A percentile compares a stretch with the other conserved stretches of the same genome.
These are phyloP conservation scores for Entophlyctis luteolus DNA, from an alignment of 192 early-diverging fungal genomes.

Conservation along the genomic window DNA sequence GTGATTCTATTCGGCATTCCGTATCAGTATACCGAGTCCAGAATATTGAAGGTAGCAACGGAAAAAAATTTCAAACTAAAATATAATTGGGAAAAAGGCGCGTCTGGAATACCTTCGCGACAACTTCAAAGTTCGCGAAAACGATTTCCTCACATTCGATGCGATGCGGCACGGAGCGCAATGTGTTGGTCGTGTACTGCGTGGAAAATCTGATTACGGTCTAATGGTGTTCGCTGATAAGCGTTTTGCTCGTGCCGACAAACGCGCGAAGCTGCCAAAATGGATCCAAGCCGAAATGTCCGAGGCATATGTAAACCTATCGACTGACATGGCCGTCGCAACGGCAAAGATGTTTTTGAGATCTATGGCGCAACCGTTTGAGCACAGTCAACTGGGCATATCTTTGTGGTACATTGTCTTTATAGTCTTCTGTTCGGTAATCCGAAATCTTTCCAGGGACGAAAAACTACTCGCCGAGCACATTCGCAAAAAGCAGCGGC, in stretches of 20 bases:
- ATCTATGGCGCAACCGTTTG: slow-evolving; percentile 94
- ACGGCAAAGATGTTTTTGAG: slow-evolving; percentile 90
- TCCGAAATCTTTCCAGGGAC: no score
- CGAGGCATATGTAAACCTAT: slow-evolving; percentile 84
- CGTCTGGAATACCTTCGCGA: slow-evolving; percentile 93
- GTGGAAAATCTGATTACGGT: slow-evolving; percentile 98
- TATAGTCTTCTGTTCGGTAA: no score
- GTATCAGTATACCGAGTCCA: slow-evolving; percentile 64
- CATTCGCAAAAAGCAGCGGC: no score
- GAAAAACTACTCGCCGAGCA: no score
- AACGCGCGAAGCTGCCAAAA: slow-evolving; percentile 90
- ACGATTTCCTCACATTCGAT: slow-evolving; percentile 98
- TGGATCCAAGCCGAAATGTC: slow-evolving; percentile 92
- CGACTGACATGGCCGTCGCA: slow-evolving; percentile 94
- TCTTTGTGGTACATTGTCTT: slow-evolving; percentile 63
- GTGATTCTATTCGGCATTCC: slow-evolving; percentile 99
- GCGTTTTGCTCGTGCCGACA: slow-evolving; percentile 90
- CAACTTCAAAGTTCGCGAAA: slow-evolving; percentile 89
- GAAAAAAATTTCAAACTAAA: background rate
- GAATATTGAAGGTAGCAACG: slow-evolving; percentile 13
- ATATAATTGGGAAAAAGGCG: slow-evolving; percentile 64
- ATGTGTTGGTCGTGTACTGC: slow-evolving; percentile 93
- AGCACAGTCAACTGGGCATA: slow-evolving; percentile 77
- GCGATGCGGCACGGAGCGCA: slow-evolving; percentile 98
- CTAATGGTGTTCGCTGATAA: slow-evolving; percentile 99